A percentile compares a stretch with the other conserved stretches of the same genome.
Conservation (phyloP, 1,284 basidiomycete genomes). For the Rhodotorula sp. region DNA sequence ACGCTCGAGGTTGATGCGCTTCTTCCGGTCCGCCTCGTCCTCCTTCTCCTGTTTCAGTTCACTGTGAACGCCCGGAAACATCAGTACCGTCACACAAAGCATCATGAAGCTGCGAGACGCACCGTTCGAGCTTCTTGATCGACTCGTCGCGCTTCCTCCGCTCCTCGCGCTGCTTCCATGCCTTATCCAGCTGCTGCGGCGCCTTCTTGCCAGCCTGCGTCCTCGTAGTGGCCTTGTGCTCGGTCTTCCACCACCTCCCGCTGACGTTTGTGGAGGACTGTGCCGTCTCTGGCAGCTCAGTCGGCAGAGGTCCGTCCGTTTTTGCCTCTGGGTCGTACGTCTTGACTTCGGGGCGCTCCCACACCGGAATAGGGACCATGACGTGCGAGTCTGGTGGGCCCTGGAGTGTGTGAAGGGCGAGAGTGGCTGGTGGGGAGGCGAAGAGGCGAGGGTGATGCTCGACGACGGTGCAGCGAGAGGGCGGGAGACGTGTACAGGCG, state of each 20-base stretch:
- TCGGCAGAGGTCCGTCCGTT: slow-evolving; percentile 13
- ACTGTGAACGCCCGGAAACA: slow-evolving; percentile 7
- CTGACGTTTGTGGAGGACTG: slow-evolving; percentile 20
- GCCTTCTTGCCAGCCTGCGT: slow-evolving; percentile 29
- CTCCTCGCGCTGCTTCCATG: slow-evolving; percentile 35
- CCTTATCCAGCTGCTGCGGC: slow-evolving; percentile 22
- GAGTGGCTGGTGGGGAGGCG: neutral
- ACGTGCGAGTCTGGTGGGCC: neutral
- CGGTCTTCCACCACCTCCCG: slow-evolving; percentile 34
- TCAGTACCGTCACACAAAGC: neutral
- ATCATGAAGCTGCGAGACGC: neutral
- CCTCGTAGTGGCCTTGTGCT: slow-evolving; percentile 28
- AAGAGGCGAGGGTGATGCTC: neutral
- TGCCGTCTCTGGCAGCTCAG: slow-evolving; percentile 8
- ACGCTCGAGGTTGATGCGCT: slow-evolving; percentile 35
- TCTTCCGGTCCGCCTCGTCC: slow-evolving; percentile 39
- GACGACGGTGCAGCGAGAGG: neutral
- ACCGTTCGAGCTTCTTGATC: slow-evolving; percentile 42
- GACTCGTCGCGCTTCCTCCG: slow-evolving; percentile 37
- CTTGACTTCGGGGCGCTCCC: slow-evolving; percentile 7
- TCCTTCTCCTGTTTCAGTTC: slow-evolving; percentile 43
- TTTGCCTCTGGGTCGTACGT: slow-evolving; percentile 11
- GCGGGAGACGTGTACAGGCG: too few relatives aligned
- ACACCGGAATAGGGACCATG: slow-evolving; percentile 14
- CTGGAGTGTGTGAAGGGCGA: neutral